A percentile compares a stretch with the other conserved stretches of the same genome.
phyloP scores from a whole-genome alignment of 1,284 basidiomycete species.

The Moesziomyces sp. region DNA sequence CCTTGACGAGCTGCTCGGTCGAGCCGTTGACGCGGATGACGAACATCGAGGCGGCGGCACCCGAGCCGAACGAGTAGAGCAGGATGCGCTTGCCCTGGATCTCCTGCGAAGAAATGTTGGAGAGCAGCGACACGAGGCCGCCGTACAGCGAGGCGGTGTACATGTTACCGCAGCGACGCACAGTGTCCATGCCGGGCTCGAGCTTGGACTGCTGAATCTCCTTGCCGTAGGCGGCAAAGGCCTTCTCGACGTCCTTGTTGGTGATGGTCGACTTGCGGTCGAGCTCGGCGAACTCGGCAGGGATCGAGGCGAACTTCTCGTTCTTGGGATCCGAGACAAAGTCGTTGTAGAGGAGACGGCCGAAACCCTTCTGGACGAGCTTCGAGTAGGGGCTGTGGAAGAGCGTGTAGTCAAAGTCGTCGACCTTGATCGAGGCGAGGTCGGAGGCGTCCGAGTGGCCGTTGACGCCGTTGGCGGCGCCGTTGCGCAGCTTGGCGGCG shows the following conservation, averaged over 20 bases:
- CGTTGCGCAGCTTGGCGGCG: slow-evolving; percentile 72
- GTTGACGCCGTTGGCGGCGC: slow-evolving; percentile 39
- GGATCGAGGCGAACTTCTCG: slow-evolving; percentile 78
- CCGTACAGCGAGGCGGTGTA: slow-evolving; percentile 98
- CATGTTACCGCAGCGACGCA: slow-evolving; percentile 81
- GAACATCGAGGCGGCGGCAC: slow-evolving; percentile 92
- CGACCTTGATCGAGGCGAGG: slow-evolving; percentile 73
- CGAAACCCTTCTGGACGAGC: slow-evolving; percentile 96
- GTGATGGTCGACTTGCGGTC: slow-evolving; percentile 73
- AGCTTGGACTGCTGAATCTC: slow-evolving; percentile 50
- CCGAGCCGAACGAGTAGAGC: slow-evolving; percentile 93
- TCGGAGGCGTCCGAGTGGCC: slow-evolving; percentile 46
- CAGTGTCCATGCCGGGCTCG: slow-evolving; percentile 65
- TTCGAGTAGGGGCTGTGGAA: slow-evolving; percentile 92
- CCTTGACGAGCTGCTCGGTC: slow-evolving; percentile 80
- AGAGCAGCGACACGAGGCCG: slow-evolving; percentile 77
- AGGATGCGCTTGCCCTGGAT: slow-evolving; percentile 72
- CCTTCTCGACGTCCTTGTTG: slow-evolving; percentile 95
- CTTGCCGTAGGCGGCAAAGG: slow-evolving; percentile 62
- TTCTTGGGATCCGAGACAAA: slow-evolving; percentile 82
- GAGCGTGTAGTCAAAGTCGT: slow-evolving; percentile 86
- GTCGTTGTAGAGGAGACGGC: slow-evolving; percentile 92
- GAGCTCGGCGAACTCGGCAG: slow-evolving; percentile 74
- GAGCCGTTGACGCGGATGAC: slow-evolving; percentile 85
- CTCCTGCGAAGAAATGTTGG: slow-evolving; percentile 54